Evolutionary conservation across 2,329 filamentous ascomycete species (phyloP).

Genomic region (Tolypocladium endophyticum): DNA sequence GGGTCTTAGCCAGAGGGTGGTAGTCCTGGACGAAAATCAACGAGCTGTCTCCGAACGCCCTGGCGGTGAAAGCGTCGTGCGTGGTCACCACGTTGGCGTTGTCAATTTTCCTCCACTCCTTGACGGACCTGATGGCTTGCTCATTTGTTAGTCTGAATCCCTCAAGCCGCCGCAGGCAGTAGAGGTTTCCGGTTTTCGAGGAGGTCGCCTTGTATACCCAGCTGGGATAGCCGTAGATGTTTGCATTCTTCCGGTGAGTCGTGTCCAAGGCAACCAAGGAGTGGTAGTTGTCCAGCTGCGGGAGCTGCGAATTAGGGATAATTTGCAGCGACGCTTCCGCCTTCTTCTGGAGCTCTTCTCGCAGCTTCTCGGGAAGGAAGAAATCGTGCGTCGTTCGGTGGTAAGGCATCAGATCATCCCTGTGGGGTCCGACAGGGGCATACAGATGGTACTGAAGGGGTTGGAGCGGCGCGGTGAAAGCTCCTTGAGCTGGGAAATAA

Average conservation of each 20-base stretch:
- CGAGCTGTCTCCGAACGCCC: conserved; percentile 89
- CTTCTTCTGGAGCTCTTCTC: conserved; percentile 85
- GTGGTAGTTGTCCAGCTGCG: conserved; percentile 79
- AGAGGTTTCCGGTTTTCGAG: conserved; percentile 79
- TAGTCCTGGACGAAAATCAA: conserved; percentile 92
- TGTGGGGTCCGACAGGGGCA: conserved; percentile 72
- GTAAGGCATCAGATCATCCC: conserved; percentile 71
- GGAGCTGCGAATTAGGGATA: conserved; percentile 66
- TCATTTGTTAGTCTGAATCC: conserved; percentile 84
- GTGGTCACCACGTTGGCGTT: conserved; percentile 77
- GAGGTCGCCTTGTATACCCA: conserved; percentile 95
- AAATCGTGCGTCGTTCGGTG: conserved; percentile 84
- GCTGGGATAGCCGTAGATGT: conserved; percentile 76
- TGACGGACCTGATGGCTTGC: conserved; percentile 74
- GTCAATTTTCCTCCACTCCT: conserved; percentile 79
- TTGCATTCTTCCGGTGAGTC: conserved; percentile 64
- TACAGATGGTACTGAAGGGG: conserved; percentile 89
- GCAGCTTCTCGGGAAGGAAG: conserved; percentile 76
- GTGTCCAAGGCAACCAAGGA: conserved; percentile 84
- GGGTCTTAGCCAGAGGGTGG: conserved; percentile 79
- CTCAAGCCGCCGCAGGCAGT: conserved; percentile 78
- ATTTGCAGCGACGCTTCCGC: conserved; percentile 76
- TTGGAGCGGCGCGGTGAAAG: conserved; percentile 43
- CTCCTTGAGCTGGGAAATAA: conserved; percentile 54
- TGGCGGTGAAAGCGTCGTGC: conserved; percentile 86